Evolutionary conservation across 106 monocot genomes (phyloP).

Genomic region (Cymbidium sinense): DNA sequence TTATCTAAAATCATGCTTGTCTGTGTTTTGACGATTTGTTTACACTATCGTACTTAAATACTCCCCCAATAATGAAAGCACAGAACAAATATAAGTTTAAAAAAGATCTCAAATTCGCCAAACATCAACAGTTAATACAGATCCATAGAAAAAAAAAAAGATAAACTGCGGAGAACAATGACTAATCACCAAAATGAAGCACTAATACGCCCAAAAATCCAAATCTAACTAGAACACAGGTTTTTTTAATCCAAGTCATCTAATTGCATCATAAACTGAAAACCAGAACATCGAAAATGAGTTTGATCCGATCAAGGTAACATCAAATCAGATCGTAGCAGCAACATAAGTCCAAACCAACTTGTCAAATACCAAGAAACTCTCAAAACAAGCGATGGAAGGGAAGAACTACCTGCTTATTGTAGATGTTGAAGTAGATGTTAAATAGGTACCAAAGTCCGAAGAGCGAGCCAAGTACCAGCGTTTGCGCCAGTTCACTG

Average conservation of each 20-base stretch:
- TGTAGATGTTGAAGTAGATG: slow-evolving; percentile 78
- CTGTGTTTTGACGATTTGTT: neutral
- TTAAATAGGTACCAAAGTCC: slow-evolving; percentile 72
- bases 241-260: neutral
- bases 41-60: neutral
- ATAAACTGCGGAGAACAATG: neutral
- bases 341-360: neutral
- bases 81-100: neutral
- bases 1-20: no score
- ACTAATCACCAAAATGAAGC: neutral
- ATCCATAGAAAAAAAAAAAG: neutral
- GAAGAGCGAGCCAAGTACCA: slow-evolving; percentile 52
- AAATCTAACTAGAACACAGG: neutral
- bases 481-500: slow-evolving; percentile 18
- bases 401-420: slow-evolving; percentile 31
- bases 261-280: neutral
- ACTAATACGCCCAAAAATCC: neutral
- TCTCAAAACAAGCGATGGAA: neutral
- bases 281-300: neutral
- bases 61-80: neutral
- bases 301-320: neutral
- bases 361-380: neutral
- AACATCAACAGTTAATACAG: neutral
- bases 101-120: neutral
- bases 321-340: neutral